Base-by-base conservation (phyloP, 768 basidiomycete genomes). In the Serendipita sp. region DNA sequence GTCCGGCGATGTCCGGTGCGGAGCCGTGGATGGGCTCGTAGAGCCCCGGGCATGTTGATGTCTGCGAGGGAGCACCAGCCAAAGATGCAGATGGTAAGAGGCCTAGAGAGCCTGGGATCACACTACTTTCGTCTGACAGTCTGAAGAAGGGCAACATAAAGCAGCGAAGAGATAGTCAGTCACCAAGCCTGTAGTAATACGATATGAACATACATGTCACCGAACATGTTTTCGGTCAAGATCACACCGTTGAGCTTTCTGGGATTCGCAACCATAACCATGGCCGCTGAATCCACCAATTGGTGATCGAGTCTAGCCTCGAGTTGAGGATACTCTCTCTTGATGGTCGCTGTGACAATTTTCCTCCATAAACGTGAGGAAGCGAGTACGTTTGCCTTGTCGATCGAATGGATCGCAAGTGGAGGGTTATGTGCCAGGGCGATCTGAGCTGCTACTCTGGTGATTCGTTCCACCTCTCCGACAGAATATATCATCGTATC, bases 301-400 rank as follows among this genome's bases (percentile, higher is more conserved):
- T 89, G 84, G 74, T 99, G 96, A 70, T 94, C 86, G 51, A 97
- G 74, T 7, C 20, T 9, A 17, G 22, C 22, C 68, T 81, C 79
- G 41, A 98, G 73, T 69, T 91, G 84, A 3, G 95, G 93, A 74
- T 88, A 97, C 72, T 99, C 96, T 33, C 80, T 80, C 56, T 80
- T 74, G 67, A 96, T 73, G 1, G 88, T 84, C 70, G 96, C 90
- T 1, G 82, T 86, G 61, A 96, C 95, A 22, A 90, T 88, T 72
- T 85, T 92, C 63, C 96, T 77, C 96, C 96, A 99, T 43, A 99
- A 76, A 56, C 96, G 78, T 38, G 91, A 95, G 70, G 83, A 89
- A 24, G 96, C 96, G 62, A 99, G 83, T 22, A 99, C 96, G 74
- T 99, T 99, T 61, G 96, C 96, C 75, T 99, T 99, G 79, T 99